Conservation (phyloP, 306 rosid species). For the Dryas drummondii region DNA sequence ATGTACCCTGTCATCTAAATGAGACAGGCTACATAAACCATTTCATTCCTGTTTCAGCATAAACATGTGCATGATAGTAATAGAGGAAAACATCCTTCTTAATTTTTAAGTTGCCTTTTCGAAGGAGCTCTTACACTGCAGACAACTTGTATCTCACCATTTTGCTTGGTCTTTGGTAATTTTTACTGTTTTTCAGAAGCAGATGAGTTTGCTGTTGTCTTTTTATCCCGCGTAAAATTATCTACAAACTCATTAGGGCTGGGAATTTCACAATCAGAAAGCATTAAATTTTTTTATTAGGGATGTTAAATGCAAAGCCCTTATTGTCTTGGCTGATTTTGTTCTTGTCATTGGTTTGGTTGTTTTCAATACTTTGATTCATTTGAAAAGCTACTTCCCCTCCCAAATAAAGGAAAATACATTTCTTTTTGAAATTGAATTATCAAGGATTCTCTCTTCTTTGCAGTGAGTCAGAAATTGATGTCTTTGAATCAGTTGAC, state of each 20-base stretch:
- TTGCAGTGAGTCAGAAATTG: conserved; percentile 92
- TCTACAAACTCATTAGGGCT: background rate
- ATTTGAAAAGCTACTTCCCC: background rate
- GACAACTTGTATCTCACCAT: conserved; percentile 20
- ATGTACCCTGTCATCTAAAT: conserved; percentile 20
- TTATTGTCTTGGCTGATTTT: conserved; percentile 15
- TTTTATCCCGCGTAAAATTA: background rate
- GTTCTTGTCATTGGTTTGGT: background rate
- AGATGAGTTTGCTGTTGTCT: background rate
- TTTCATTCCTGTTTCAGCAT: conserved; percentile 22
- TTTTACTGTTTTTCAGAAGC: conserved; percentile 19
- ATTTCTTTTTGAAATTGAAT: conserved; percentile 1
- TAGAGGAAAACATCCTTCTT: conserved; percentile 3
- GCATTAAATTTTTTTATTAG: conserved; percentile 4
- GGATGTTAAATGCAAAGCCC: conserved; percentile 12
- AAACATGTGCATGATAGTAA: conserved; percentile 15
- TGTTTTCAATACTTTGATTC: background rate
- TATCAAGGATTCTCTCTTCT: conserved; percentile 12
- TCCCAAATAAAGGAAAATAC: background rate
- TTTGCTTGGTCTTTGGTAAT: background rate
- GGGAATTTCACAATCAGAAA: conserved; percentile 8
- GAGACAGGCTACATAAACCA: conserved; percentile 6
- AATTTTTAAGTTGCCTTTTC: conserved; percentile 2
- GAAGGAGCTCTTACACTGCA: conserved; percentile 4
- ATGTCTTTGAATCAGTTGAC: conserved; percentile 90